phyloP scores from a whole-genome alignment of 2,329 filamentous ascomycete species.

The Trichoderma arundinaceum region DNA sequence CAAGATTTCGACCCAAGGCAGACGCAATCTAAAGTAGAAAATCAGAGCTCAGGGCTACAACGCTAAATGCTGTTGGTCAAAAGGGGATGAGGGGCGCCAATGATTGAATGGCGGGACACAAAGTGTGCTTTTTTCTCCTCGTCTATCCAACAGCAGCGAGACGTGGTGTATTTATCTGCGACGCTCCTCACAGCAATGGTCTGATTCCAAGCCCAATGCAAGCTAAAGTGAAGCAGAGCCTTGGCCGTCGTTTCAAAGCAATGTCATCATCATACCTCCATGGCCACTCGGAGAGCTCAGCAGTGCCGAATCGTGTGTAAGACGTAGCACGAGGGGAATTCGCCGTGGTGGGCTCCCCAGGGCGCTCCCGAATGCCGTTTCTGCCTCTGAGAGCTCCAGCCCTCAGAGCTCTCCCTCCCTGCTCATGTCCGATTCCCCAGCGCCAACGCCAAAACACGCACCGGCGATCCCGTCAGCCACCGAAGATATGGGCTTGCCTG shows the following conservation, averaged over 20 bases:
- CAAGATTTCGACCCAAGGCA: neutral
- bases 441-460: neutral
- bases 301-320: conserved; percentile 11
- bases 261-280: neutral
- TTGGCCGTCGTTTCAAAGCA: neutral
- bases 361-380: conserved; percentile 10
- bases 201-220: neutral
- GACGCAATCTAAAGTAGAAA: no score
- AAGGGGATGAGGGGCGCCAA: neutral
- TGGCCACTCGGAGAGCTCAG: neutral
- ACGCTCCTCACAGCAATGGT: neutral
- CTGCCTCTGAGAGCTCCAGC: neutral
- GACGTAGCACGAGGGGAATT: neutral
- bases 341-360: neutral
- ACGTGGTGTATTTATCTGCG: neutral
- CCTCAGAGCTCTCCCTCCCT: neutral
- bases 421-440: neutral
- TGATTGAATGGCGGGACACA: neutral
- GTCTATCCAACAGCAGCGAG: neutral
- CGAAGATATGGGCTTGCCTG: neutral
- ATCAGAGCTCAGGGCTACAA: neutral
- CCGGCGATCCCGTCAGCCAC: neutral
- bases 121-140: neutral
- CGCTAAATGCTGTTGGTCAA: neutral
- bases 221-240: neutral